Conservation (phyloP, 306 rosid genomes). For the Rubus idaeus region DNA sequence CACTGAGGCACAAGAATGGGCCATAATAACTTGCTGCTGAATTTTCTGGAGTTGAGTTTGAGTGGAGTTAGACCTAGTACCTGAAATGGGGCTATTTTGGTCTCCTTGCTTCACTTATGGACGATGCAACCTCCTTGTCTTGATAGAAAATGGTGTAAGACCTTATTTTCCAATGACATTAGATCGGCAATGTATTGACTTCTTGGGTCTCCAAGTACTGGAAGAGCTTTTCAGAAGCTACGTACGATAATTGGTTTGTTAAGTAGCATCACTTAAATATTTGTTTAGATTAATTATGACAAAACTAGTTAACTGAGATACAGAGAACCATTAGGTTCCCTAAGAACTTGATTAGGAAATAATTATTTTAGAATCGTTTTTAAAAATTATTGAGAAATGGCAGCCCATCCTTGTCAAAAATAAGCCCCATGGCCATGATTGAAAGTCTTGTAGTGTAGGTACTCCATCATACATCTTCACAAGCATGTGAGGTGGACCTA, state of each 20-base stretch:
- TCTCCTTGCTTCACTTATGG: constrained; percentile 27
- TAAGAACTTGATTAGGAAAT: not conserved
- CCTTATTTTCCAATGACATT: constrained; percentile 38
- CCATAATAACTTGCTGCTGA: constrained; percentile 27
- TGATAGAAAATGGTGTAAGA: constrained; percentile 38
- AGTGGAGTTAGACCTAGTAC: constrained; percentile 35
- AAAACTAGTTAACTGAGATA: not conserved
- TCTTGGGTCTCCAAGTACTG: not conserved
- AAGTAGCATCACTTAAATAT: not conserved
- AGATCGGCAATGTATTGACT: constrained; percentile 10
- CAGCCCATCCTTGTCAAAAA: not conserved
- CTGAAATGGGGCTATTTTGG: constrained; percentile 36
- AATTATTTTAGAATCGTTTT: not conserved
- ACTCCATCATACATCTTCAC: not conserved
- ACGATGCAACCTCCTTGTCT: constrained; percentile 43
- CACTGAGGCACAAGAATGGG: not conserved
- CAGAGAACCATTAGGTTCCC: not conserved
- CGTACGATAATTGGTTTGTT: not conserved
- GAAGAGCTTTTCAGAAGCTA: constrained; percentile 3
- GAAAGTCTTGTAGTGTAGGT: constrained; percentile 2
- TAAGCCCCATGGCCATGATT: constrained; percentile 8
- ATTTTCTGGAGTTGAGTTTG: constrained; percentile 28
- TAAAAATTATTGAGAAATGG: not conserved
- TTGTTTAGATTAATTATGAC: not conserved
- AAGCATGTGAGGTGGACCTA: constrained; percentile 20